Conservation (phyloP, 495 filamentous ascomycete species). For the Usnea hakonensis region DNA sequence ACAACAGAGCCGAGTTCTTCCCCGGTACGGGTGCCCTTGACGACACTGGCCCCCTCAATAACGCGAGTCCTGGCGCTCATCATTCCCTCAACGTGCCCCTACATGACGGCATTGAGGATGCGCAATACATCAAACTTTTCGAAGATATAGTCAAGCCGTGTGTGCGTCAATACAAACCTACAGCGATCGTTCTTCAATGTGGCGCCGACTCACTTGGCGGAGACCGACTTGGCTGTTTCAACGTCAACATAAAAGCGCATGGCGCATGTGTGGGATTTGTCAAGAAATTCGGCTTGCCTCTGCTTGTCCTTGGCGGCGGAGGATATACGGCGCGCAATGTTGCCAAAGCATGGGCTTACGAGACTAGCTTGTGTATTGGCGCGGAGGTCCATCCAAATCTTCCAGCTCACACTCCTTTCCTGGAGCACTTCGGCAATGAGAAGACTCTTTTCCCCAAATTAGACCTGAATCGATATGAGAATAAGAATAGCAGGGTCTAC, state of each 20-base stretch:
- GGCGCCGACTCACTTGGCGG: slow-evolving; percentile 92
- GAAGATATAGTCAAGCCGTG: slow-evolving; percentile 68
- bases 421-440: slow-evolving; percentile 76
- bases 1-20: slow-evolving; percentile 73
- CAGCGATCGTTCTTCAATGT: slow-evolving; percentile 90
- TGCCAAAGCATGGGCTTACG: slow-evolving; percentile 90
- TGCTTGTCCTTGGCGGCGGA: slow-evolving; percentile 87
- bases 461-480: slow-evolving; percentile 59
- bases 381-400: slow-evolving; percentile 69
- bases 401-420: slow-evolving; percentile 64
- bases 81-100: slow-evolving; percentile 61
- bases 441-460: slow-evolving; percentile 67
- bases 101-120: slow-evolving; percentile 81
- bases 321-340: slow-evolving; percentile 98
- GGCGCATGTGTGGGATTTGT: slow-evolving; percentile 83
- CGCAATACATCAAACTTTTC: slow-evolving; percentile 80
- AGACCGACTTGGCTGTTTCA: slow-evolving; percentile 90
- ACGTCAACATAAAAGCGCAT: slow-evolving; percentile 89
- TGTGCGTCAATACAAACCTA: slow-evolving; percentile 67
- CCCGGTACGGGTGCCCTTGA: slow-evolving; percentile 56
- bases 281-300: slow-evolving; percentile 66
- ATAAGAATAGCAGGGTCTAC: slow-evolving; percentile 70
- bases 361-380: slow-evolving; percentile 83
- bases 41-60: slow-evolving; percentile 52
- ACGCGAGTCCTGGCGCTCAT: slow-evolving; percentile 55